Conservation (phyloP, 1,284 basidiomycete genomes). For the Paramarasmius palmivorus region DNA sequence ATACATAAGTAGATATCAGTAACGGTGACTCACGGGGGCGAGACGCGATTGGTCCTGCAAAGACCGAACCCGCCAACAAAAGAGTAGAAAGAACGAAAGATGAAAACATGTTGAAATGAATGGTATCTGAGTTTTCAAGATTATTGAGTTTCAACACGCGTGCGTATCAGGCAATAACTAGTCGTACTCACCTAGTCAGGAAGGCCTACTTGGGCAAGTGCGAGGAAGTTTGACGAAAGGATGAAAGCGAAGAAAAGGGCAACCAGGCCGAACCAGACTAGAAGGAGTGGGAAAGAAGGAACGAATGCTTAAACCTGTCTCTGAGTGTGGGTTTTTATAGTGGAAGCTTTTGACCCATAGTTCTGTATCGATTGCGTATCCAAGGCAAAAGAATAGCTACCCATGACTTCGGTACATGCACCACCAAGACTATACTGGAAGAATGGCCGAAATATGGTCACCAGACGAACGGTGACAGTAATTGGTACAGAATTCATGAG, state of each 20-base stretch:
- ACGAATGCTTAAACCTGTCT: background rate
- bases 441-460: too few relatives aligned
- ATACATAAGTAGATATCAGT: background rate
- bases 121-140: too few relatives aligned
- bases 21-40: background rate
- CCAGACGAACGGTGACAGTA: too few relatives aligned
- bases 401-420: too few relatives aligned
- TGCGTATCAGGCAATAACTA: too few relatives aligned
- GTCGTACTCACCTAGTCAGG: background rate
- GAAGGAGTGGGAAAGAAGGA: constrained; percentile 3
- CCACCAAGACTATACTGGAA: too few relatives aligned
- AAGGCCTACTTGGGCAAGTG: constrained; percentile 12
- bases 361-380: background rate
- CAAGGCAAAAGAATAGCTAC: too few relatives aligned
- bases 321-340: background rate
- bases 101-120: background rate
- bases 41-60: background rate
- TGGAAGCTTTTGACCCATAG: background rate
- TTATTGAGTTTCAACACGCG: too few relatives aligned
- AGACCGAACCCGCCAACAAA: constrained; percentile 5
- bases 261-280: constrained; percentile 12
- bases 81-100: background rate
- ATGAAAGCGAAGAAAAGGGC: constrained; percentile 12
- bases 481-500: too few relatives aligned
- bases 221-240: constrained; percentile 3